Evolutionary conservation across 2,329 filamentous ascomycete genomes (phyloP).

Genomic region (Massarina eburnea): DNA sequence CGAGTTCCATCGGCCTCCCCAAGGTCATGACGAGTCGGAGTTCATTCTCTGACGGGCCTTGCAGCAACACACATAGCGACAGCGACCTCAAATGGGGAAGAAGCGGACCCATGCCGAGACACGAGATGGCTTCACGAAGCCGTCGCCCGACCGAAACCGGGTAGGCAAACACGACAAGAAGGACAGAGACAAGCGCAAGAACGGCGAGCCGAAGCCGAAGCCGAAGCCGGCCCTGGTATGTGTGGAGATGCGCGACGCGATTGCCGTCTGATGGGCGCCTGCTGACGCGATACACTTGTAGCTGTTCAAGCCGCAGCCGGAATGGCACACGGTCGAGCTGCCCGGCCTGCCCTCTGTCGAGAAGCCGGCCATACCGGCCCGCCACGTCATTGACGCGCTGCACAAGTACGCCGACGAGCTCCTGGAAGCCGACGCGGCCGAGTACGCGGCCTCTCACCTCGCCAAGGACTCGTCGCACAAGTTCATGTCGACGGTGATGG

Average conservation of each 20-base stretch:
- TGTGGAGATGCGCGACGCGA: conserved; percentile 1
- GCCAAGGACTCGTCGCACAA: conserved; percentile 86
- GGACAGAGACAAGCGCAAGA: conserved; percentile 36
- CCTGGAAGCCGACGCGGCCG: conserved; percentile 73
- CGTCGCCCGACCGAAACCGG: conserved; percentile 34
- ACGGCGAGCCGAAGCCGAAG: conserved; percentile 29
- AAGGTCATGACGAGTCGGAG: conserved; percentile 43
- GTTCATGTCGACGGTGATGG: conserved; percentile 96
- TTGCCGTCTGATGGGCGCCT: conserved; percentile 2
- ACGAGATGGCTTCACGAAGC: conserved; percentile 44
- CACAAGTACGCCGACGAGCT: conserved; percentile 72
- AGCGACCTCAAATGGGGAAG: conserved; percentile 43
- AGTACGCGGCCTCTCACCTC: conserved; percentile 71
- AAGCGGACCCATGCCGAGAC: conserved; percentile 46
- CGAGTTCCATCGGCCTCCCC: conserved; percentile 16
- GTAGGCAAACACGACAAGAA: conserved; percentile 23
- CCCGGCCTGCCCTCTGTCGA: conserved; percentile 53
- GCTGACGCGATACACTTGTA: conserved; percentile 51
- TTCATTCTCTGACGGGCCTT: conserved; percentile 42
- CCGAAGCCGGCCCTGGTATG: conserved; percentile 37
- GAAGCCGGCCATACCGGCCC: conserved; percentile 51
- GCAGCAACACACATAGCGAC: conserved; percentile 26
- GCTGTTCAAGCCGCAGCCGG: conserved; percentile 63
- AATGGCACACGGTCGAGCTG: conserved; percentile 66
- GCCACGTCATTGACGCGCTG: conserved; percentile 58